Conservation (phyloP, 352 stramenopile species). For the Phytophthora aleatoria region DNA sequence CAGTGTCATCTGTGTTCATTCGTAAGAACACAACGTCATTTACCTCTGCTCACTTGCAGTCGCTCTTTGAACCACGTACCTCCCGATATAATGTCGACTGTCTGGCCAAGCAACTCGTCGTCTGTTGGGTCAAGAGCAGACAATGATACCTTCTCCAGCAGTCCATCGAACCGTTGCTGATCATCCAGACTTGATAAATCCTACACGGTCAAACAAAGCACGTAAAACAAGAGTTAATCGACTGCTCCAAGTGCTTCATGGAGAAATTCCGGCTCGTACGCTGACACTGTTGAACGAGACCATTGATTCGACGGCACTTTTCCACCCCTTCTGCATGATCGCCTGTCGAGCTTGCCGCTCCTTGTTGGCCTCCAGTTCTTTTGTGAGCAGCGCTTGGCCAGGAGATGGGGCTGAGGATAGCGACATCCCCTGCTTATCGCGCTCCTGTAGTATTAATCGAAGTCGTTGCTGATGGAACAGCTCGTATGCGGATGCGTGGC, state of each 20-base stretch:
- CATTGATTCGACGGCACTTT: conserved; percentile 84
- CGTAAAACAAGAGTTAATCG: conserved; percentile 8
- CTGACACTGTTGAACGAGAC: conserved; percentile 71
- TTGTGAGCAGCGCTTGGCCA: conserved; percentile 87
- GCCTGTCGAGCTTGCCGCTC: conserved; percentile 86
- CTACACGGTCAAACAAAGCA: conserved; percentile 23
- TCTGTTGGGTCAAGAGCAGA: conserved; percentile 67
- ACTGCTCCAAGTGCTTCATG: conserved; percentile 2
- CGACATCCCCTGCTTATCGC: conserved; percentile 79
- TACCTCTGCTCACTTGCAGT: neutral
- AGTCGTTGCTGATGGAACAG: conserved; percentile 88
- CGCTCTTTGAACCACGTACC: conserved; percentile 26
- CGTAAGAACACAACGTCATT: conserved; percentile 9
- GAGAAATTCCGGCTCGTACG: conserved; percentile 19
- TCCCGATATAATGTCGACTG: conserved; percentile 52
- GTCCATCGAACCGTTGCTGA: conserved; percentile 63
- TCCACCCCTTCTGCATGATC: conserved; percentile 91
- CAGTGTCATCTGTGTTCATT: conserved; percentile 42
- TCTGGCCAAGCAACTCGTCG: conserved; percentile 56
- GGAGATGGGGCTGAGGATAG: conserved; percentile 79
- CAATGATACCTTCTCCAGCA: conserved; percentile 67
- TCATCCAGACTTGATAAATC: conserved; percentile 59
- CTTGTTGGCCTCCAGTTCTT: conserved; percentile 88
- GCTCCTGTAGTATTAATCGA: conserved; percentile 84
- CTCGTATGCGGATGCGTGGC: conserved; percentile 83